phyloP scores from a whole-genome alignment of 164 flowering plant genomes.

The Sextonia rubra region DNA sequence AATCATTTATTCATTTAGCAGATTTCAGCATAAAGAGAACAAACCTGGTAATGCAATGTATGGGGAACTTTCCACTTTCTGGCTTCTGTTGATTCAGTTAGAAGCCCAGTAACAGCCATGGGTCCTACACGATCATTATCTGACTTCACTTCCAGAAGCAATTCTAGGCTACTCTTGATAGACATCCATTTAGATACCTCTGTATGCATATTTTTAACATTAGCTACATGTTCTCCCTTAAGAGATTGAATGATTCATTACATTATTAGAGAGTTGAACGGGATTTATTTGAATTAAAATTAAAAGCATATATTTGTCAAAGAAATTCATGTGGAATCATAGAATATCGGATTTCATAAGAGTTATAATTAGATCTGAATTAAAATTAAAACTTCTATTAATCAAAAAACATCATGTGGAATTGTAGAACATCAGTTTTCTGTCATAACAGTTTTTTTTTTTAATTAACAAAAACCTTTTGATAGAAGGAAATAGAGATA shows the following conservation, averaged over 20 bases:
- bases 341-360: too few relatives aligned
- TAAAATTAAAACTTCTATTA: background rate
- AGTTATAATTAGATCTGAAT: background rate
- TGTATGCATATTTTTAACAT: slow-evolving; percentile 19
- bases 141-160: slow-evolving; percentile 56
- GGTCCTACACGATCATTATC: slow-evolving; percentile 69
- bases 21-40: background rate
- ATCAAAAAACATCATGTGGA: background rate
- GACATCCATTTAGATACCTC: slow-evolving; percentile 60
- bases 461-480: too few relatives aligned
- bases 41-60: slow-evolving; percentile 58
- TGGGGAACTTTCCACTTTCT: slow-evolving; percentile 34
- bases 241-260: background rate
- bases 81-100: slow-evolving; percentile 36
- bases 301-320: too few relatives aligned
- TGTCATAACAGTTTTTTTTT: too few relatives aligned
- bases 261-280: background rate
- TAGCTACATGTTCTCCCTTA: slow-evolving; percentile 1
- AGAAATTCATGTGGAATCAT: too few relatives aligned
- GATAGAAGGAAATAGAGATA: too few relatives aligned
- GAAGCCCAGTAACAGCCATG: slow-evolving; percentile 50
- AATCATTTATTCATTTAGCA: too few relatives aligned
- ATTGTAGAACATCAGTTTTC: background rate
- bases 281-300: background rate
- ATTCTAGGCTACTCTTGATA: slow-evolving; percentile 36